Base-by-base conservation (phyloP, 2,329 filamentous ascomycete species). In the Fusarium newnesense region DNA sequence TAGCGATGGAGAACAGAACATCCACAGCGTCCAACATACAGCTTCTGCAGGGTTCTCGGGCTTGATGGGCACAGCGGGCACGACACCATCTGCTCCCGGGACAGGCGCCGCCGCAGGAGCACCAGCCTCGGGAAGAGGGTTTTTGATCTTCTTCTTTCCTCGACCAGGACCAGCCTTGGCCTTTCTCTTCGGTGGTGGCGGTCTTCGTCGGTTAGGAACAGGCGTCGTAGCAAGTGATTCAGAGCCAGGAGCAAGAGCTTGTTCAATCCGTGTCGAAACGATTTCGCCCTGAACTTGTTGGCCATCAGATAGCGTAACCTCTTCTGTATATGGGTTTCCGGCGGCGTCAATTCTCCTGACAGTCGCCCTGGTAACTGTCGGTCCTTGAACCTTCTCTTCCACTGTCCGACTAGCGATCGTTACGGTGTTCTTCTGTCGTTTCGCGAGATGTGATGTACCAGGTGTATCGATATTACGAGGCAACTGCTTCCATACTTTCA, bases 241-340 rank as follows among this genome's bases (percentile, higher is more conserved):
- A n/a, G 88, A 86, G 3, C 87, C 86, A 26, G 61, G 37, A 36
- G 26, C 60, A 26, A 68, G 71, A 5, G 87, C 87, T 1, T 86
- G 82, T 40, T 90, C 85, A 21, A 90, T 83, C 11, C 86, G 86
- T 4, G 88, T 90, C 0, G 88, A 87, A 66, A 94, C 89, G 57
- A 97, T 91, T 79, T 97, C 95, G 64, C 94, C 94, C 72, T 96
- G 93, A 2, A 97, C 88, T 9, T 86, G 85, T 79, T 96, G 93
- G 1, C 94, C 95, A 64, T 96, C 93, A 9, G 91, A 89, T 8
- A 97, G 88, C 26, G 94, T 93, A 12, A 96, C 91, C 77, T 97
- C 94, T 80, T 96, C 94, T 4, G 96, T 91, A 69, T 93, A 94
- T 15, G 94, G 88, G 76, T 96, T 96, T 30, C 95, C 95, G 2